Evolutionary conservation across 495 filamentous ascomycete species (phyloP).

Genomic region (Penicillium odoratum): DNA sequence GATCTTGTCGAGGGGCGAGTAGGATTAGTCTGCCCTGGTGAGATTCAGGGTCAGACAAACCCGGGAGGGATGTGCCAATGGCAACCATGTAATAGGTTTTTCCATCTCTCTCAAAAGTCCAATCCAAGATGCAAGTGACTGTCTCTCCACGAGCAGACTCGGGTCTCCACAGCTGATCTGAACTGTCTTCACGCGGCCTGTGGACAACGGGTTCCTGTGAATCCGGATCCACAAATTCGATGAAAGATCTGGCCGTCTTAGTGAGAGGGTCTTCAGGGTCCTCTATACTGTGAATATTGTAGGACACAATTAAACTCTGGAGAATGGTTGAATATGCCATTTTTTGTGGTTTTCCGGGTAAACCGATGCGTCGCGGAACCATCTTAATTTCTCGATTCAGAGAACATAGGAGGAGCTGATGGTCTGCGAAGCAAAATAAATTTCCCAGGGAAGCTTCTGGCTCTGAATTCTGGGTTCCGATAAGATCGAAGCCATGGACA

Average conservation of each 20-base stretch:
- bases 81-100: constrained; percentile 50
- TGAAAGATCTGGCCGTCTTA: constrained; percentile 32
- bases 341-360: constrained; percentile 45
- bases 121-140: constrained; percentile 51
- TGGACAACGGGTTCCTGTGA: constrained; percentile 26
- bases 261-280: constrained; percentile 21
- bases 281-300: constrained; percentile 27
- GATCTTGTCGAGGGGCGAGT: constrained; percentile 18
- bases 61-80: constrained; percentile 34
- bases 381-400: constrained; percentile 34
- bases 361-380: constrained; percentile 43
- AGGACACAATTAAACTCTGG: constrained; percentile 43
- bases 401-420: constrained; percentile 40
- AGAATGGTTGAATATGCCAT: constrained; percentile 44
- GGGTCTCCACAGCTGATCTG: constrained; percentile 28
- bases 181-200: not conserved
- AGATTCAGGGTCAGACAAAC: not conserved
- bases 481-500: constrained; percentile 35
- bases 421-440: constrained; percentile 46
- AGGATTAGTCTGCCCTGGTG: constrained; percentile 3
- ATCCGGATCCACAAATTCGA: constrained; percentile 47
- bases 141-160: constrained; percentile 44
- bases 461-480: constrained; percentile 16
- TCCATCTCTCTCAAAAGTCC: constrained; percentile 41
- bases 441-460: constrained; percentile 23